Conservation (phyloP, 768 basidiomycete genomes). For the Dentipellis fragilis region DNA sequence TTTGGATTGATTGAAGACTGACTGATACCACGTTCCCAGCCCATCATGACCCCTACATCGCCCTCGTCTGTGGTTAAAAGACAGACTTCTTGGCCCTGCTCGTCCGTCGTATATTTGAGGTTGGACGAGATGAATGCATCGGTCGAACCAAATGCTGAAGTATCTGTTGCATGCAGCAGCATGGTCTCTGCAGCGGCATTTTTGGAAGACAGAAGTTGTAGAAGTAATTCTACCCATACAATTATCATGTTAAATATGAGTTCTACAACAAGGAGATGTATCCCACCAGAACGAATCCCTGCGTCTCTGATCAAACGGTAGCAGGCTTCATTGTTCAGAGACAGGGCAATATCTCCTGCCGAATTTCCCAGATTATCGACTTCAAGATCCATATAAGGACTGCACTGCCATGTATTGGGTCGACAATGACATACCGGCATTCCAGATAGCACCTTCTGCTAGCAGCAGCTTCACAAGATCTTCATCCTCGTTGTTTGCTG, state of each 20-base stretch:
- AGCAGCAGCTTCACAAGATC: conserved; percentile 60
- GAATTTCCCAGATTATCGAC: conserved; percentile 76
- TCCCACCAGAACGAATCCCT: conserved; percentile 76
- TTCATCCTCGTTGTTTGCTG: conserved; percentile 60
- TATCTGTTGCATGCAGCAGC: conserved; percentile 39
- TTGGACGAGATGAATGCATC: conserved; percentile 62
- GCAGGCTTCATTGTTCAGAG: conserved; percentile 64
- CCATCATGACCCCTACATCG: conserved; percentile 99
- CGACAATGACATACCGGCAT: conserved; percentile 46
- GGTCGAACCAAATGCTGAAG: conserved; percentile 50
- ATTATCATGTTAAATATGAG: neutral
- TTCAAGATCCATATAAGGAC: conserved; percentile 15
- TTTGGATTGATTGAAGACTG: conserved; percentile 13
- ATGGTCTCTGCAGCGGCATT: conserved; percentile 23
- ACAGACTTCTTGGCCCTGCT: conserved; percentile 76
- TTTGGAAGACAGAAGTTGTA: conserved; percentile 46
- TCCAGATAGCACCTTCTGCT: conserved; percentile 85
- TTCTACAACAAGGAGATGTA: conserved; percentile 18
- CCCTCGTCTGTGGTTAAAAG: conserved; percentile 47
- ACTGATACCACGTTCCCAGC: conserved; percentile 88
- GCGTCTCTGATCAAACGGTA: conserved; percentile 84
- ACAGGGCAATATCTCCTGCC: conserved; percentile 84
- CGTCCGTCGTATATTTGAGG: conserved; percentile 60
- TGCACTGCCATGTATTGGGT: neutral
- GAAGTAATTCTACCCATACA: conserved; percentile 49